Conservation (phyloP, 495 filamentous ascomycete species). For the Annulohypoxylon maeteangense region DNA sequence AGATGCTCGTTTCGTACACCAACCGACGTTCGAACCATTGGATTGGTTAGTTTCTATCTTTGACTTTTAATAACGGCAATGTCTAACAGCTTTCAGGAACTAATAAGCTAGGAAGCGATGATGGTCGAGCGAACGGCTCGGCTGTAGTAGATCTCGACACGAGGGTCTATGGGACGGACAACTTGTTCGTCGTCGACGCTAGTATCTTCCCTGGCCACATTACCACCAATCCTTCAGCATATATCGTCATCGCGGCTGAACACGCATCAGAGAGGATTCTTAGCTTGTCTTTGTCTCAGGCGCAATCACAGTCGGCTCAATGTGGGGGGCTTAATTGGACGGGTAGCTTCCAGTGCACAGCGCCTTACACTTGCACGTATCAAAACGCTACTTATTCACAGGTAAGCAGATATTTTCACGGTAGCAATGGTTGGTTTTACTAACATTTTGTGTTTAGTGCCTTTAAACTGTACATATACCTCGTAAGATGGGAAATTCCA, state of each 20-base stretch:
- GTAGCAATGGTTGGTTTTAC: background rate
- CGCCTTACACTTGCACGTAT: constrained; percentile 50
- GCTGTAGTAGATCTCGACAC: constrained; percentile 72
- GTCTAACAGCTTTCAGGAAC: constrained; percentile 42
- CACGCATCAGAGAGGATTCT: constrained; percentile 62
- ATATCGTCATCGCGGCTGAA: constrained; percentile 65
- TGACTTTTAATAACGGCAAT: background rate
- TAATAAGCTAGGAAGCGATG: constrained; percentile 71
- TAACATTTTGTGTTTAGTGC: constrained; percentile 4
- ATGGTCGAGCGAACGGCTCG: constrained; percentile 68
- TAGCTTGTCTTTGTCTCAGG: constrained; percentile 42
- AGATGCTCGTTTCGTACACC: constrained; percentile 56
- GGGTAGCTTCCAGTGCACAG: constrained; percentile 51
- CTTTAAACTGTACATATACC: background rate
- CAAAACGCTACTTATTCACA: constrained; percentile 53
- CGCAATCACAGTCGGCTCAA: constrained; percentile 47
- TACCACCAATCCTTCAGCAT: constrained; percentile 63
- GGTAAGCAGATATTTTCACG: constrained; percentile 19
- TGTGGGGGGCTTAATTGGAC: constrained; percentile 57
- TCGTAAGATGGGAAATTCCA: too few relatives aligned
- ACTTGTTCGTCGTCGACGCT: constrained; percentile 70
- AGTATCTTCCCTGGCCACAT: constrained; percentile 68
- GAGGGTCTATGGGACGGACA: constrained; percentile 74
- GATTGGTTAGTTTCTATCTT: constrained; percentile 15
- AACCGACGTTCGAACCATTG: constrained; percentile 64